These are phyloP conservation scores for Acorus calamus DNA, from an alignment of 106 monocot genomes.

Conservation along the genomic window DNA sequence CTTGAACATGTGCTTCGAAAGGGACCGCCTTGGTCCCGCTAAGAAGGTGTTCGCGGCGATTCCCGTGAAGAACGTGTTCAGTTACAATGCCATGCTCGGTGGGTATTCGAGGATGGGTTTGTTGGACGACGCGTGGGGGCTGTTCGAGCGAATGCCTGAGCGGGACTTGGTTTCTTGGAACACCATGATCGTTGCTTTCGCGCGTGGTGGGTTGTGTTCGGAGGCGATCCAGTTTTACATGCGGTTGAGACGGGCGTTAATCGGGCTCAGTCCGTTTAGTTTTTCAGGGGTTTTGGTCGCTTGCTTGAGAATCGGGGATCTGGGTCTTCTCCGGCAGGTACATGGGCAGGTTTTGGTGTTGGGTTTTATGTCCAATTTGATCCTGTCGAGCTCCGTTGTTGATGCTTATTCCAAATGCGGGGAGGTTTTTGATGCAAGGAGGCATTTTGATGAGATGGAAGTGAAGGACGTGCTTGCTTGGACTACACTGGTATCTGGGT, in stretches of 20 bases:
- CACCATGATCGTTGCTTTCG: slow-evolving; percentile 49
- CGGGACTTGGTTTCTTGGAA: slow-evolving; percentile 72
- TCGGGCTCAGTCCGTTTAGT: slow-evolving; percentile 31
- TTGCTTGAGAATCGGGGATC: slow-evolving; percentile 30
- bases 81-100: slow-evolving; percentile 72
- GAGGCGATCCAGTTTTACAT: slow-evolving; percentile 39
- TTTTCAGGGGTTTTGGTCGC: slow-evolving; percentile 51
- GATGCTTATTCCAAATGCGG: slow-evolving; percentile 61
- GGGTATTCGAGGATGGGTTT: slow-evolving; percentile 44
- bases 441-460: slow-evolving; percentile 51
- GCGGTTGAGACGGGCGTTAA: slow-evolving; percentile 25
- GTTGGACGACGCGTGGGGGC: slow-evolving; percentile 15
- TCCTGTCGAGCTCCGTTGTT: slow-evolving; percentile 46
- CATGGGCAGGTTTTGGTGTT: slow-evolving; percentile 51
- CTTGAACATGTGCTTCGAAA: slow-evolving; percentile 31
- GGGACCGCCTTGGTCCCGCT: slow-evolving; percentile 26
- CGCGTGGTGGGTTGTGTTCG: slow-evolving; percentile 14
- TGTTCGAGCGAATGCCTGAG: slow-evolving; percentile 48
- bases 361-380: slow-evolving; percentile 42
- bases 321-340: slow-evolving; percentile 25
- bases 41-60: slow-evolving; percentile 48
- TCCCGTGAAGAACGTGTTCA: slow-evolving; percentile 39
- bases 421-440: slow-evolving; percentile 24
- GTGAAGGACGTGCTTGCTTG: slow-evolving; percentile 44
- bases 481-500: slow-evolving; percentile 58